A percentile compares a stretch with the other conserved stretches of the same genome.
Evolutionary conservation across 306 rosid genomes (phyloP).

Genomic region (Potentilla sterilis): DNA sequence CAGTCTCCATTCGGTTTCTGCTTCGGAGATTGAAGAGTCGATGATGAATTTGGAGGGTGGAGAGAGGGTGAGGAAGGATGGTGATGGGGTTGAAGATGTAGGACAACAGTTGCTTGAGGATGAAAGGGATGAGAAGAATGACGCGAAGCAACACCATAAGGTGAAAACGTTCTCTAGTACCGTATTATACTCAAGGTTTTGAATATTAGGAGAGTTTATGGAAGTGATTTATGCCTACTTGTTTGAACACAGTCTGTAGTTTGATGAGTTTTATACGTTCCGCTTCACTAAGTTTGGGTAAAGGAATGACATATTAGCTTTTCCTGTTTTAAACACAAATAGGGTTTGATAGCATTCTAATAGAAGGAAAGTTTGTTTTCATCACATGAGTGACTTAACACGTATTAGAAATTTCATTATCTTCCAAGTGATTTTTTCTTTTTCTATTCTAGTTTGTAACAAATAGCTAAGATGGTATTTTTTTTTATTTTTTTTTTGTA

Average conservation of each 20-base stretch:
- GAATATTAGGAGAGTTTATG: background rate
- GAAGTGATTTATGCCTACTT: background rate
- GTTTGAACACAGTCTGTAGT: background rate
- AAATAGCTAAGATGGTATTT: slow-evolving; percentile 28
- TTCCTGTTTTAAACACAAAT: background rate
- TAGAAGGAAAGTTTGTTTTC: background rate
- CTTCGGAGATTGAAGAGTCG: slow-evolving; percentile 35
- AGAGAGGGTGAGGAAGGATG: slow-evolving; percentile 8
- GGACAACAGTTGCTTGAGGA: slow-evolving; percentile 47
- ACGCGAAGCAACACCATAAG: slow-evolving; percentile 49
- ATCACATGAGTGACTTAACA: background rate
- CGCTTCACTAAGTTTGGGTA: background rate
- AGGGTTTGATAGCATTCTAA: background rate
- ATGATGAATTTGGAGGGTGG: slow-evolving; percentile 26
- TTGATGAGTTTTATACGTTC: background rate
- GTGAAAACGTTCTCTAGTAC: slow-evolving; percentile 30
- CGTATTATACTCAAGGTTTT: background rate
- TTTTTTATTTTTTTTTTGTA: slow-evolving; percentile 13
- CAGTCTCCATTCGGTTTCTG: slow-evolving; percentile 41
- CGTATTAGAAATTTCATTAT: background rate
- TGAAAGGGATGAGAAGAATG: slow-evolving; percentile 54
- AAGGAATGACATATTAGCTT: background rate
- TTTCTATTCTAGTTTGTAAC: background rate
- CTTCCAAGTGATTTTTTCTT: background rate
- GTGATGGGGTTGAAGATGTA: background rate